Conservation (phyloP, 164 flowering plant genomes). For the Santalum album region DNA sequence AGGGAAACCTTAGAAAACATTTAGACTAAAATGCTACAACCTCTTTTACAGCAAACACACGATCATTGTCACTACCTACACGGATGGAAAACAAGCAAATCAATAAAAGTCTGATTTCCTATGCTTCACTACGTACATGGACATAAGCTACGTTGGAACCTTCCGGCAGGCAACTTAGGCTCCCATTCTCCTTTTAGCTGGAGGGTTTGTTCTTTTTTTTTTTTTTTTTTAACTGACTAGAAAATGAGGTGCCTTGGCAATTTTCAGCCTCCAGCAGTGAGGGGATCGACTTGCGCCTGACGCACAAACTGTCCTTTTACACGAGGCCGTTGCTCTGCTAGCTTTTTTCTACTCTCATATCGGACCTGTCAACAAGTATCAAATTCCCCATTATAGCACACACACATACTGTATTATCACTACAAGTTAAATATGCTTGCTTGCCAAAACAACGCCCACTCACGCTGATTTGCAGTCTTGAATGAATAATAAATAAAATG, state of each 20-base stretch:
- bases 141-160: not conserved
- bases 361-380: conserved; percentile 49
- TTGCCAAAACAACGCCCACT: too few species aligned
- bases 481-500: too few species aligned
- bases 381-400: not conserved
- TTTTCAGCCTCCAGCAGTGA: conserved; percentile 11
- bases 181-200: too few species aligned
- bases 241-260: conserved; percentile 8
- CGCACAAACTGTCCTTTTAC: conserved; percentile 93
- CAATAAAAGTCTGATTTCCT: not conserved
- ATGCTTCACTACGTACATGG: not conserved
- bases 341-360: conserved; percentile 80
- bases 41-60: conserved; percentile 6
- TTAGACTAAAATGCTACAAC: not conserved
- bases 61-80: not conserved
- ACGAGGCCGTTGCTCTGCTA: conserved; percentile 89
- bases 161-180: too few species aligned
- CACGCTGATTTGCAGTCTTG: too few species aligned
- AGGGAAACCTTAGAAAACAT: not conserved
- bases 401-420: too few species aligned
- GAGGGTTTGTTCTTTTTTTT: too few species aligned
- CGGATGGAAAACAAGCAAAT: not conserved
- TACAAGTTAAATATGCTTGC: too few species aligned
- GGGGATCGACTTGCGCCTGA: conserved; percentile 26
- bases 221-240: conserved; percentile 6